A percentile compares a stretch with the other conserved stretches of the same genome.
Conservation (phyloP, 192 early-diverging fungal species). For the Backusella sp. region DNA sequence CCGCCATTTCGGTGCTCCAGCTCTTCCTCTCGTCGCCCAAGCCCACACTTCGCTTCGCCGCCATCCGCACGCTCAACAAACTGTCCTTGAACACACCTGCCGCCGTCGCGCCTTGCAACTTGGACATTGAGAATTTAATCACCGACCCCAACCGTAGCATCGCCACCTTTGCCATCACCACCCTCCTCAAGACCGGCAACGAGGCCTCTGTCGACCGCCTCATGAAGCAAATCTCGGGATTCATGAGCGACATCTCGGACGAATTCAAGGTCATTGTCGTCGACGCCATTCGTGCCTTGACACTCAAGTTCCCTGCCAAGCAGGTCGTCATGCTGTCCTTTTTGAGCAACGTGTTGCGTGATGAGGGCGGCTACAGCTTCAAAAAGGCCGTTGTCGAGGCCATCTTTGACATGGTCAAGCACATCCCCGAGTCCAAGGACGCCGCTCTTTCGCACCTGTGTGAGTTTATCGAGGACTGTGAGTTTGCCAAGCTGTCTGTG, state of each 20-base stretch:
- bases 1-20: constrained; percentile 89
- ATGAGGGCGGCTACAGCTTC: constrained; percentile 97
- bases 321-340: constrained; percentile 92
- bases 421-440: constrained; percentile 94
- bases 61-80: constrained; percentile 95
- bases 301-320: constrained; percentile 97
- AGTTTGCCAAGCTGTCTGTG: constrained; percentile 97
- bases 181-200: constrained; percentile 98
- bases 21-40: constrained; percentile 92
- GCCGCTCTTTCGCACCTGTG: constrained; percentile 92
- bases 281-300: constrained; percentile 94
- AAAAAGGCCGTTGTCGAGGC: constrained; percentile 96
- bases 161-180: constrained; percentile 99
- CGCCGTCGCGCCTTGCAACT: constrained; percentile 92
- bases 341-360: constrained; percentile 87
- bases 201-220: constrained; percentile 95
- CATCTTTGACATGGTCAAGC: constrained; percentile 93
- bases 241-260: constrained; percentile 98
- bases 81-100: constrained; percentile 86
- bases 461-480: constrained; percentile 99
- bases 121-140: constrained; percentile 98
- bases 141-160: constrained; percentile 96
- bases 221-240: constrained; percentile 98
- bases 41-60: constrained; percentile 91
- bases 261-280: constrained; percentile 99